phyloP scores from a whole-genome alignment of 1,139 yeast species.

The Suhomyces bribrorum region DNA sequence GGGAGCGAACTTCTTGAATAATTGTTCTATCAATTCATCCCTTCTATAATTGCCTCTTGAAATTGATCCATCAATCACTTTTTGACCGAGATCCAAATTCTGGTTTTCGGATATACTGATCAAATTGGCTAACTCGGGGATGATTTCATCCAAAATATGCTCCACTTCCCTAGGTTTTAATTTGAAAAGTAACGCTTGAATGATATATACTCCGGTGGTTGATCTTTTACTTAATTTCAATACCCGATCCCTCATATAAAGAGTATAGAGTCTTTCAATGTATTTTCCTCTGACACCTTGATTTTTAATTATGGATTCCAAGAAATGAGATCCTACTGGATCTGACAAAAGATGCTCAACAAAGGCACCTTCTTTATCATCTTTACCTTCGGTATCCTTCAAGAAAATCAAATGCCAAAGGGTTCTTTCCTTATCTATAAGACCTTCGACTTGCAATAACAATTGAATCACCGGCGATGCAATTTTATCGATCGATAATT shows the following conservation, averaged over 20 bases:
- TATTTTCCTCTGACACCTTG: slow-evolving; percentile 66
- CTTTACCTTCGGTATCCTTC: slow-evolving; percentile 47
- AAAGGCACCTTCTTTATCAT: slow-evolving; percentile 72
- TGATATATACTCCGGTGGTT: slow-evolving; percentile 79
- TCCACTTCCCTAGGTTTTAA: slow-evolving; percentile 61
- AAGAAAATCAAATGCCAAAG: slow-evolving; percentile 61
- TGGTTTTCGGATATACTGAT: slow-evolving; percentile 53
- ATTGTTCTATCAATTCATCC: slow-evolving; percentile 63
- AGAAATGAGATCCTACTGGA: slow-evolving; percentile 87
- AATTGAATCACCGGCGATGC: slow-evolving; percentile 90
- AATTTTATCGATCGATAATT: slow-evolving; percentile 71
- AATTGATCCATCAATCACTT: slow-evolving; percentile 68
- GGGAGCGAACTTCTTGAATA: slow-evolving; percentile 62
- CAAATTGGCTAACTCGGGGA: slow-evolving; percentile 65
- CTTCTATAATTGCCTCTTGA: slow-evolving; percentile 59
- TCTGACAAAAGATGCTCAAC: slow-evolving; percentile 84
- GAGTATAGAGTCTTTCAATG: slow-evolving; percentile 66
- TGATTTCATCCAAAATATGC: slow-evolving; percentile 64
- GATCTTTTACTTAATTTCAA: slow-evolving; percentile 75
- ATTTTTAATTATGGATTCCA: slow-evolving; percentile 65
- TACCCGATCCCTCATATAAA: slow-evolving; percentile 74
- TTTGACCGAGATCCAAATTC: slow-evolving; percentile 69
- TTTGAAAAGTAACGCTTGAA: slow-evolving; percentile 66
- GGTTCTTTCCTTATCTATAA: slow-evolving; percentile 67
- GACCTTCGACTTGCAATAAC: slow-evolving; percentile 78